phyloP scores from a whole-genome alignment of 169 alveolate genomes.

The Plasmodium vivax region DNA sequence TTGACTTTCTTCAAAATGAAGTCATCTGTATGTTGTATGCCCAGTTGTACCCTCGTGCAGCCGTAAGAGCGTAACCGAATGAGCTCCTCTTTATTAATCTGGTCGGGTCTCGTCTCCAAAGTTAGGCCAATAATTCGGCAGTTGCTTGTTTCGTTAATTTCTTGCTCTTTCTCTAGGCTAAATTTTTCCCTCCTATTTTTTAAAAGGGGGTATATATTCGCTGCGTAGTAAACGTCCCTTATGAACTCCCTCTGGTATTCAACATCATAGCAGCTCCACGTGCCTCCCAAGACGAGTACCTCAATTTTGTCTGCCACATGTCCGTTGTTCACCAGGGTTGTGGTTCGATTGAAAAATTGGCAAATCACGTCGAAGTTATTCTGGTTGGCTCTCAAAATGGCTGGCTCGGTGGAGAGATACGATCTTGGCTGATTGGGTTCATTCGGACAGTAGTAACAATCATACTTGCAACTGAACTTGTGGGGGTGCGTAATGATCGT shows the following conservation, averaged over 20 bases:
- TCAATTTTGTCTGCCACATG: conserved; percentile 94
- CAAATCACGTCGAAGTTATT: conserved; percentile 91
- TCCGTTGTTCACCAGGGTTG: conserved; percentile 92
- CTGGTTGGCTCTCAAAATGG: conserved; percentile 95
- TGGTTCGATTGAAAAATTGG: conserved; percentile 94
- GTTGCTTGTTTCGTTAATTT: conserved; percentile 74
- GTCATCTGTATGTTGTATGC: conserved; percentile 94
- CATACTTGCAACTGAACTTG: conserved; percentile 92
- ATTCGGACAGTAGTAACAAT: conserved; percentile 94
- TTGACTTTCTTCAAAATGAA: conserved; percentile 87
- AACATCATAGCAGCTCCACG: conserved; percentile 94
- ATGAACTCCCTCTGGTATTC: conserved; percentile 91
- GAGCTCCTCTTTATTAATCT: conserved; percentile 90
- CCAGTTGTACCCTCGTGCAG: conserved; percentile 94
- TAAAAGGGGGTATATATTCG: conserved; percentile 89
- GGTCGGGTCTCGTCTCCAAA: conserved; percentile 95
- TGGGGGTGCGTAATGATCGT: conserved; percentile 96
- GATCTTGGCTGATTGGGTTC: conserved; percentile 97
- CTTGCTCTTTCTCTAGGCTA: conserved; percentile 77
- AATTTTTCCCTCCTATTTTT: conserved; percentile 76
- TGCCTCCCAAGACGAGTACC: conserved; percentile 94
- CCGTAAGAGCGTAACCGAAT: conserved; percentile 89
- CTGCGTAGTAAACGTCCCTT: conserved; percentile 95
- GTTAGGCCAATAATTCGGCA: conserved; percentile 85
- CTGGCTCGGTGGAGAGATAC: conserved; percentile 96